phyloP scores from a whole-genome alignment of 2,329 filamentous ascomycete genomes.

The Aspergillus sp. region DNA sequence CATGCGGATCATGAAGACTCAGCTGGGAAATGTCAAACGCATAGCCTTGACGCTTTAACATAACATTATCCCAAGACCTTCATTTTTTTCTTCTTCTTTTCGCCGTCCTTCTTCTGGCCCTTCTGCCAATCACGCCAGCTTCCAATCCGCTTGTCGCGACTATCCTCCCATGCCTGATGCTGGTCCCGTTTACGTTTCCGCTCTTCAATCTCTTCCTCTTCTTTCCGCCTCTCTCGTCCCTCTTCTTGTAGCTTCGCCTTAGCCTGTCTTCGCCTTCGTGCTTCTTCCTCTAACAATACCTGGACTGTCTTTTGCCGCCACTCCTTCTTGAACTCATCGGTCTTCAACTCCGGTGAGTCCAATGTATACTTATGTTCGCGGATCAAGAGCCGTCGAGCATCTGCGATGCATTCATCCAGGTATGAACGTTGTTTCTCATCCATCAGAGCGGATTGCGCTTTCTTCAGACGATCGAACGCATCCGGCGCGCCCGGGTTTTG shows the following conservation, averaged over 20 bases:
- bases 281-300: constrained; percentile 91
- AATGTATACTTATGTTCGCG: constrained; percentile 91
- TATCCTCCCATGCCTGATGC: constrained; percentile 94
- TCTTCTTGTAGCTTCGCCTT: constrained; percentile 97
- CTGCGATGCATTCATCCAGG: constrained; percentile 92
- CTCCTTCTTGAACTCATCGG: constrained; percentile 74
- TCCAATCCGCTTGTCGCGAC: constrained; percentile 83
- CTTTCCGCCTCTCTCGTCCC: constrained; percentile 80
- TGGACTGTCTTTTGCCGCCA: constrained; percentile 90
- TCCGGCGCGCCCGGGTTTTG: constrained; percentile 87
- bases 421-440: constrained; percentile 87
- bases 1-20: not conserved
- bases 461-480: constrained; percentile 94
- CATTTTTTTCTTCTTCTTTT: constrained; percentile 61
- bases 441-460: constrained; percentile 85
- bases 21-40: not conserved
- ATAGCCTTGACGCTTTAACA: not conserved
- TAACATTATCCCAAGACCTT: constrained; percentile 46
- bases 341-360: constrained; percentile 79
- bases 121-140: constrained; percentile 95
- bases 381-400: constrained; percentile 91
- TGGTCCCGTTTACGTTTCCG: constrained; percentile 86
- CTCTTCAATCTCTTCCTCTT: constrained; percentile 79
- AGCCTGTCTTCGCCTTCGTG: constrained; percentile 76
- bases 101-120: constrained; percentile 54